Evolutionary conservation across 2,329 filamentous ascomycete genomes (phyloP), one percentile per base, ranked within the genome.

Genomic region (Sarocladium brachiariae): DNA sequence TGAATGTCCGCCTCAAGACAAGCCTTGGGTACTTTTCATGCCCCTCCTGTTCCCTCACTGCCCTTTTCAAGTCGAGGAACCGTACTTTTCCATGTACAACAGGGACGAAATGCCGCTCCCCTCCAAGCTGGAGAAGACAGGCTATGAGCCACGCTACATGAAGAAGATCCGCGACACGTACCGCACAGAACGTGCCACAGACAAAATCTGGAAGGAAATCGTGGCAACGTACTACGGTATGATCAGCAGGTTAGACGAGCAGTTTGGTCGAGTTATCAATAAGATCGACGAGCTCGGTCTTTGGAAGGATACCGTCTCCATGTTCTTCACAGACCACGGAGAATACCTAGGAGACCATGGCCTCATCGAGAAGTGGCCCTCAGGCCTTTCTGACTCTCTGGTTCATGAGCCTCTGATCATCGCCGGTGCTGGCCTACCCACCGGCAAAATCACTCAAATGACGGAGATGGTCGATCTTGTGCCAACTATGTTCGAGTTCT

Each of bases 361-460:
- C 0, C 57, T 75, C 11, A 70, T 76, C 19, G 72, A 76, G 56
- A 75, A 75, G 51, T 75, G 72, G 71, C 71, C 70, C 0, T 71
- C 68, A 0, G 71, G 67, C 2, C 55, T 74, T 0, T 71, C 66
- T 0, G 68, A 74, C 27, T 62, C 63, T 1, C 61, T 75, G 1
- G 62, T 68, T 0, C 69, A 69, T 14, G 69, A 73, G 48, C 73
- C 71, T 0, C 59, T 75, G 1, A 68, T 75, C 19, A 62, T 74
- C 14, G 71, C 63, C 1, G 70, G 71, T 1, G 69, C 60, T 0
- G 70, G 70, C 0, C 51, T 74, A 1, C 69, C 69, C 1, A 49
- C 59, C 6, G 66, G 66, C 4, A 62, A 62, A 14, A 60, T 53
- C 0, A 53, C 63, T 6, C 63, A 58, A 18, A 70, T 73, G 62